Evolutionary conservation across 2,329 filamentous ascomycete species (phyloP).

Genomic region (Fusarium torulosum): DNA sequence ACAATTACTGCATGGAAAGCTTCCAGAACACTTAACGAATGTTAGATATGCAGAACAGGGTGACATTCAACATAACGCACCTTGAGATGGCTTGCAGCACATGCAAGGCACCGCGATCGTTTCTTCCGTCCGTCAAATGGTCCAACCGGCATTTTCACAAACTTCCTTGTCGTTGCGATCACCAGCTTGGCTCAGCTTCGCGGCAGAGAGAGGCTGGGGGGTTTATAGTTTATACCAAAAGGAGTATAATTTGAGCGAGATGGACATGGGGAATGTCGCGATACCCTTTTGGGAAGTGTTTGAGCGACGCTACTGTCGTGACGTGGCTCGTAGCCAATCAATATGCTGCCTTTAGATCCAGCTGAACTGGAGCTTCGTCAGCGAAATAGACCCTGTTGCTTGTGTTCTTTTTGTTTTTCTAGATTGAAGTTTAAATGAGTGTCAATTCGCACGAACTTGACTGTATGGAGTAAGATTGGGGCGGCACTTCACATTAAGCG

Average conservation of each 20-base stretch:
- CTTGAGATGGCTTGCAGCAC: constrained; percentile 52
- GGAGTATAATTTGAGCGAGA: constrained; percentile 38
- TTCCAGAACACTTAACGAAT: constrained; percentile 51
- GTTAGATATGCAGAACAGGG: not conserved
- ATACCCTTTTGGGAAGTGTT: constrained; percentile 38
- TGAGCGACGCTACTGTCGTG: constrained; percentile 40
- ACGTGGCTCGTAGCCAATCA: constrained; percentile 1
- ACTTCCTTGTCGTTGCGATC: not conserved
- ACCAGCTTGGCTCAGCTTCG: not conserved
- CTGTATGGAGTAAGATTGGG: constrained; percentile 3
- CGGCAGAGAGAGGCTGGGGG: not conserved
- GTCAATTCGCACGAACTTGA: constrained; percentile 32
- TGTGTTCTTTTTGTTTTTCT: not conserved
- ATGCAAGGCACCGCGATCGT: constrained; percentile 50
- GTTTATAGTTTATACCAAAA: constrained; percentile 32
- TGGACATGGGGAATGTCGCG: not conserved
- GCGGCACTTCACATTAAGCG: not conserved
- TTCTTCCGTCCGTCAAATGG: constrained; percentile 53
- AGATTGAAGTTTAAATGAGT: not conserved
- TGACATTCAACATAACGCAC: constrained; percentile 30
- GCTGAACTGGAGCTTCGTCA: constrained; percentile 9
- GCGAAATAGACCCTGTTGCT: not conserved
- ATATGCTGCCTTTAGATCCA: fast-evolving
- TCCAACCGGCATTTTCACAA: constrained; percentile 47
- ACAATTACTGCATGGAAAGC: constrained; percentile 50